Evolutionary conservation across 192 early-diverging fungal species (phyloP).

Genomic region (Gonapodya sp.): DNA sequence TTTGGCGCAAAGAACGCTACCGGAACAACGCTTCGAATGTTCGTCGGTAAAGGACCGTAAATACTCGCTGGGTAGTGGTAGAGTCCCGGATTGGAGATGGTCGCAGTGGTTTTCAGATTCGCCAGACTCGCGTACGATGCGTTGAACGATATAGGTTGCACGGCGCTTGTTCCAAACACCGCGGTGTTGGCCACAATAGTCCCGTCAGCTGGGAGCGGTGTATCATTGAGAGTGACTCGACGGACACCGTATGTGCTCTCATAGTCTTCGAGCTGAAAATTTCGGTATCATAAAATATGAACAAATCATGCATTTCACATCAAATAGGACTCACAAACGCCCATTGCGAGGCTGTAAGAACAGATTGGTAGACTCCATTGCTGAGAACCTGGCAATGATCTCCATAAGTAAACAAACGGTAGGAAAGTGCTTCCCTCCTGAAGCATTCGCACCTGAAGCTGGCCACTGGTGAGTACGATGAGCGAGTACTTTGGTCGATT

Average conservation of each 20-base stretch:
- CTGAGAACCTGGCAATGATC: neutral
- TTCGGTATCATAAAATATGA: too few species aligned
- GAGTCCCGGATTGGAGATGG: neutral
- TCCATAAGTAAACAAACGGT: neutral
- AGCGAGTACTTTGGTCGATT: constrained; percentile 9
- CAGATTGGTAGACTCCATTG: neutral
- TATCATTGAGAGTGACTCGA: constrained; percentile 10
- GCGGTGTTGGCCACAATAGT: neutral
- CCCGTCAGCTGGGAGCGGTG: neutral
- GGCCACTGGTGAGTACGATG: neutral
- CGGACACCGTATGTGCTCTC: neutral
- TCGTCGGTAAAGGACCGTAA: neutral
- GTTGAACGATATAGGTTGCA: constrained; percentile 4
- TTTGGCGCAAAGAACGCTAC: neutral
- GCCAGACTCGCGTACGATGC: neutral
- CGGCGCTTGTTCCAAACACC: neutral
- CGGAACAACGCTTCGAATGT: neutral
- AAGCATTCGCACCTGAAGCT: neutral
- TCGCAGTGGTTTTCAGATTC: neutral
- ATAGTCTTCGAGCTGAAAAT: neutral
- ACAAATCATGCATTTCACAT: too few species aligned
- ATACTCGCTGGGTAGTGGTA: neutral
- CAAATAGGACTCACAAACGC: neutral
- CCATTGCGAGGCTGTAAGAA: neutral
- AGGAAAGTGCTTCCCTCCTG: neutral